Evolutionary conservation across 2,329 filamentous ascomycete genomes (phyloP), one percentile per base, ranked within the genome.

Genomic region (Cladosporium cucumerinum): DNA sequence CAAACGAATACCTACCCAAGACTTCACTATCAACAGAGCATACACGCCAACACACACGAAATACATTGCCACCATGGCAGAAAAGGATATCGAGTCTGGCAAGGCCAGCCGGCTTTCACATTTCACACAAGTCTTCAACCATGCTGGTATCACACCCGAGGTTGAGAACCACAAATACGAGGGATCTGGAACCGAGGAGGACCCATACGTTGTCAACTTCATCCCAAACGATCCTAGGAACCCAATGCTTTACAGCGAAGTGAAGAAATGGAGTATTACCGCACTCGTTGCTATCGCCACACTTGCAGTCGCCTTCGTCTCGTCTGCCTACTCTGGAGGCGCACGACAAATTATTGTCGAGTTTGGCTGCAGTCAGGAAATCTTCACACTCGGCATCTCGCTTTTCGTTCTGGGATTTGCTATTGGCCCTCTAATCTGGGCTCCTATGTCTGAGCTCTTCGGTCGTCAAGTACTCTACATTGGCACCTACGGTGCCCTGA

Each of bases 201-300:
- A 88, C 48, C 90, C 90, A 1, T 92, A 85, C 68, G 77, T 78
- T 16, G 88, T 92, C 68, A 84, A 86, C 63, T 93, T 88, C 78
- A 83, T 91, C 25, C 83, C 85, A 21, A 76, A 86, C 61, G 90
- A 93, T 73, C 83, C 84, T 11, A 84, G 86, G 68, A 89, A 92
- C 74, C 88, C 89, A 0, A 84, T 89, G 81, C 79, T 80, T 57
- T 90, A 87, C 70, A 77, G 82, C 11, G 66, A 72, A 1, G 63
- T 72, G 30, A 84, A 83, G 76, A 91, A 91, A 78, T 92, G 89
- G 89, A 73, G 75, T 32, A 85, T 89, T 68, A 89, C 87, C 1
- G 72, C 85, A 61, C 74, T 89, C 48, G 85, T 89, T 64, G 88
- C 89, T 14, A 70, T 89, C 30, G 86, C 89, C 16, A 89, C 88